Percentiles rank a stretch among this genome's conserved stretches.
These are phyloP conservation scores for Penicillium lividum DNA, from an alignment of 495 filamentous ascomycete genomes.

Conservation along the genomic window DNA sequence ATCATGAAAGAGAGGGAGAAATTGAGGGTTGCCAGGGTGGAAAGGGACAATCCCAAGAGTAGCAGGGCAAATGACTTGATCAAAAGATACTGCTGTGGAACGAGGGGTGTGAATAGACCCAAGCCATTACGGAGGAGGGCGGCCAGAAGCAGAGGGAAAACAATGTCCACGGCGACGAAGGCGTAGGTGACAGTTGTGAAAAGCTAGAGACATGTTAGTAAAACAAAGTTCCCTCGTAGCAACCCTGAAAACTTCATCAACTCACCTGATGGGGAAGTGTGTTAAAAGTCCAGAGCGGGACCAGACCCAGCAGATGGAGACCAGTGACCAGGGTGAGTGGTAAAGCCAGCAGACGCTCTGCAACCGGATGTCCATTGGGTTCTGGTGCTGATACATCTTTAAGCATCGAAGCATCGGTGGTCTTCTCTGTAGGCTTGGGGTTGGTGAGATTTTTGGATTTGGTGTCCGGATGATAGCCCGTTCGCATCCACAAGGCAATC, in stretches of 20 bases:
- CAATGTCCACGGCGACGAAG: constrained; percentile 58
- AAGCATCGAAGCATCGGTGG: constrained; percentile 22
- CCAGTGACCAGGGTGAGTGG: constrained; percentile 71
- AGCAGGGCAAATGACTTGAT: constrained; percentile 91
- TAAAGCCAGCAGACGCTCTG: constrained; percentile 75
- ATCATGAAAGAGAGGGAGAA: constrained; percentile 89
- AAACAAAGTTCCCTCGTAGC: background rate
- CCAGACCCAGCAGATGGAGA: constrained; percentile 73
- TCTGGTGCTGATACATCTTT: constrained; percentile 21
- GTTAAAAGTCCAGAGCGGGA: constrained; percentile 89
- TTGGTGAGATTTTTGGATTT: constrained; percentile 14
- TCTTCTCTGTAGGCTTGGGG: constrained; percentile 26
- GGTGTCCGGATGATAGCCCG: constrained; percentile 54
- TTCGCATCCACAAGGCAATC: constrained; percentile 87
- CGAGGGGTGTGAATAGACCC: constrained; percentile 48
- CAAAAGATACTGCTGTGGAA: constrained; percentile 69
- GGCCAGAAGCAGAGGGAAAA: constrained; percentile 59
- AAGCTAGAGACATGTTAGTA: constrained; percentile 38
- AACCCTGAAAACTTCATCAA: background rate
- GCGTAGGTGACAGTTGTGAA: constrained; percentile 51
- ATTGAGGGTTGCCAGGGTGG: constrained; percentile 91
- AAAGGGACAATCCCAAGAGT: constrained; percentile 85
- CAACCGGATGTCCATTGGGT: constrained; percentile 28
- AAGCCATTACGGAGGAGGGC: constrained; percentile 55
- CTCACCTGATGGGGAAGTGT: constrained; percentile 65